Evolutionary conservation across 2,329 filamentous ascomycete genomes (phyloP).

Genomic region (Spiromastix sp.): DNA sequence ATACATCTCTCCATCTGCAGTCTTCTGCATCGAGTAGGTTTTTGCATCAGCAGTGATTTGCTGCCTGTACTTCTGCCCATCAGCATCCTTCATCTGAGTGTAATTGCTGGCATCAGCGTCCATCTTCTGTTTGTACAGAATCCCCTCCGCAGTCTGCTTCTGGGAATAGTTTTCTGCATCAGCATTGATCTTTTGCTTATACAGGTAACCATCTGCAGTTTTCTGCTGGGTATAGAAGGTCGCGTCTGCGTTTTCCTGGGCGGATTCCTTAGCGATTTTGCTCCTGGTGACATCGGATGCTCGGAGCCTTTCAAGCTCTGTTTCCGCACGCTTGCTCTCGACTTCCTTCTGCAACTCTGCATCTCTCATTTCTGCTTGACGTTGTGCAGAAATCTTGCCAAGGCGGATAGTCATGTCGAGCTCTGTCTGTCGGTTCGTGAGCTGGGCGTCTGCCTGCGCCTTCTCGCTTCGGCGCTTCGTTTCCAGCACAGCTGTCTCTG

Average conservation of each 20-base stretch:
- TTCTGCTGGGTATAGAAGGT: slow-evolving; percentile 40
- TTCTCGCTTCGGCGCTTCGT: slow-evolving; percentile 77
- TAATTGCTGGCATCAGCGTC: slow-evolving; percentile 42
- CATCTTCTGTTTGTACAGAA: slow-evolving; percentile 40
- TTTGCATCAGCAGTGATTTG: slow-evolving; percentile 38
- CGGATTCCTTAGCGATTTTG: slow-evolving; percentile 38
- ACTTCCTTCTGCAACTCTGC: slow-evolving; percentile 72
- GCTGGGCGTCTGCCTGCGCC: slow-evolving; percentile 63
- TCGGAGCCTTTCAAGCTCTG: slow-evolving; percentile 69
- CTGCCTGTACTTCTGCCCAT: slow-evolving; percentile 15
- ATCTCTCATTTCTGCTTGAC: slow-evolving; percentile 64
- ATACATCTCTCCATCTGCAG: slow-evolving; percentile 42
- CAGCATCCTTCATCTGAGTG: slow-evolving; percentile 30
- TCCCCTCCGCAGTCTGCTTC: slow-evolving; percentile 37
- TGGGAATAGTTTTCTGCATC: slow-evolving; percentile 17
- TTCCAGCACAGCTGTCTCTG: slow-evolving; percentile 73
- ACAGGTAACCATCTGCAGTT: slow-evolving; percentile 41
- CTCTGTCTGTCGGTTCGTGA: slow-evolving; percentile 61
- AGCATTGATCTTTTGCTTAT: slow-evolving; percentile 31
- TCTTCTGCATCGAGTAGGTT: slow-evolving; percentile 40
- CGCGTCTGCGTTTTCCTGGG: slow-evolving; percentile 38
- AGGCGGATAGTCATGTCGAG: slow-evolving; percentile 67
- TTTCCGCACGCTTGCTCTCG: slow-evolving; percentile 64
- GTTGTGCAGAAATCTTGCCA: slow-evolving; percentile 61
- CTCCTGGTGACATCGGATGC: slow-evolving; percentile 71